A percentile compares a stretch with the other conserved stretches of the same genome.
These are phyloP conservation scores for Alternaria triticina DNA, from an alignment of 2,329 filamentous ascomycete genomes.

Conservation along the genomic window DNA sequence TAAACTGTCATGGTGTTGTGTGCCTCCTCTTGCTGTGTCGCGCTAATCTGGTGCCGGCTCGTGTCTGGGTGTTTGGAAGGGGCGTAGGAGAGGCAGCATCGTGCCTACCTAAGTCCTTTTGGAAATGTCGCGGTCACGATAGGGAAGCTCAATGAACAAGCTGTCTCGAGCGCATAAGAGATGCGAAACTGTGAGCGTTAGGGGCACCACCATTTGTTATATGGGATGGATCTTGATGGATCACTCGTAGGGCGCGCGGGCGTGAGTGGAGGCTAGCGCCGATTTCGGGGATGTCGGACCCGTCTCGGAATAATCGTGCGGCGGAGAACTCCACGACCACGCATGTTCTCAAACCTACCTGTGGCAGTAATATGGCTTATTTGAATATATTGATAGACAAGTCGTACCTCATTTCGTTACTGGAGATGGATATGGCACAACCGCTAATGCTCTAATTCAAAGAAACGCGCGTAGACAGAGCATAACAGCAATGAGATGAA, in stretches of 20 bases:
- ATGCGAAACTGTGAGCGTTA: not conserved
- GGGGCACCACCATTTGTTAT: not conserved
- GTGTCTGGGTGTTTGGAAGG: not conserved
- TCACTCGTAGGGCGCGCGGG: constrained; percentile 1
- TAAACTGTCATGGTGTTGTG: not conserved
- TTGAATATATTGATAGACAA: not conserved
- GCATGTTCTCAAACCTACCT: not conserved
- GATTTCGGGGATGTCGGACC: not conserved
- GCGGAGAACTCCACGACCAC: not conserved
- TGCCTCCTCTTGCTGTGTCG: not conserved
- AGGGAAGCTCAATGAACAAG: rapidly evolving
- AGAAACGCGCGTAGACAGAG: not conserved
- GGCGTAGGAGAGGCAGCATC: not conserved
- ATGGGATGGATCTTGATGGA: not conserved
- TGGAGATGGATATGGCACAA: not conserved
- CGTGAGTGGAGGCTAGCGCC: constrained; percentile 2
- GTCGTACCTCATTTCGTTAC: not conserved
- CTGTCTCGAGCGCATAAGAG: not conserved
- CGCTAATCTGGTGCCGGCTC: not conserved
- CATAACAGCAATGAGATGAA: not conserved
- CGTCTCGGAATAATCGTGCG: not conserved
- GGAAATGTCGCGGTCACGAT: not conserved
- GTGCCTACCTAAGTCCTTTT: not conserved
- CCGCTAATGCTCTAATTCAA: not conserved
- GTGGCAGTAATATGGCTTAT: not conserved